phyloP scores from a whole-genome alignment of 208 protist genomes.

The Leishmania tropica region DNA sequence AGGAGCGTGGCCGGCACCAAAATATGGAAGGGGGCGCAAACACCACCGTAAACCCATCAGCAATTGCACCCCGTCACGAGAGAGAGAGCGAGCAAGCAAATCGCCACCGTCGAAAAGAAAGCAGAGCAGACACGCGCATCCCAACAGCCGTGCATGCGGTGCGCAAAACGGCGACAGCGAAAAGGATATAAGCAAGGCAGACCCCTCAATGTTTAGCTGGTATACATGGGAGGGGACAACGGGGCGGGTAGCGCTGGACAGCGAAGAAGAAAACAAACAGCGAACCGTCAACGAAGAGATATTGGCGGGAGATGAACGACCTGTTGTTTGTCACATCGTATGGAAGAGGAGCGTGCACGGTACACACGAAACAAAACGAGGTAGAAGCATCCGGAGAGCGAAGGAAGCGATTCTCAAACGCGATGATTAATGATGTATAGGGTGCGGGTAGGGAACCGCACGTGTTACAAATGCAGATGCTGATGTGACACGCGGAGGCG shows the following conservation, averaged over 20 bases:
- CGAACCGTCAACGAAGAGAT: background rate
- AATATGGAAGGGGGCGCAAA: too few relatives aligned
- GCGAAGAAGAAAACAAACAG: background rate
- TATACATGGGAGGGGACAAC: background rate
- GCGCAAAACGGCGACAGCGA: background rate
- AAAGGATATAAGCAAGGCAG: background rate
- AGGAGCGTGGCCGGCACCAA: background rate
- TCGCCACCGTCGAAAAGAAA: background rate
- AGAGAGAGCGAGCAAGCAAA: background rate
- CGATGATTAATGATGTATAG: background rate
- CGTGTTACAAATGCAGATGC: background rate
- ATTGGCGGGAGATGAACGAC: background rate
- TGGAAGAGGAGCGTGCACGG: slow-evolving; percentile 1
- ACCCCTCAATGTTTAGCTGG: background rate
- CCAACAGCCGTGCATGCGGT: too few relatives aligned
- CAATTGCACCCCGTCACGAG: background rate
- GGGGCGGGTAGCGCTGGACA: background rate
- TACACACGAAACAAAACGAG: background rate
- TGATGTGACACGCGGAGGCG: background rate
- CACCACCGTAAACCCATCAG: background rate
- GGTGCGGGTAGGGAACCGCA: background rate
- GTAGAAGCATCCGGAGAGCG: background rate
- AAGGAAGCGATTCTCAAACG: background rate
- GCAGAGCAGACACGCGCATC: background rate
- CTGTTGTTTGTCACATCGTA: background rate